Conservation (phyloP, 2,329 filamentous ascomycete species). For the Paracorniculantispora psalliotae region DNA sequence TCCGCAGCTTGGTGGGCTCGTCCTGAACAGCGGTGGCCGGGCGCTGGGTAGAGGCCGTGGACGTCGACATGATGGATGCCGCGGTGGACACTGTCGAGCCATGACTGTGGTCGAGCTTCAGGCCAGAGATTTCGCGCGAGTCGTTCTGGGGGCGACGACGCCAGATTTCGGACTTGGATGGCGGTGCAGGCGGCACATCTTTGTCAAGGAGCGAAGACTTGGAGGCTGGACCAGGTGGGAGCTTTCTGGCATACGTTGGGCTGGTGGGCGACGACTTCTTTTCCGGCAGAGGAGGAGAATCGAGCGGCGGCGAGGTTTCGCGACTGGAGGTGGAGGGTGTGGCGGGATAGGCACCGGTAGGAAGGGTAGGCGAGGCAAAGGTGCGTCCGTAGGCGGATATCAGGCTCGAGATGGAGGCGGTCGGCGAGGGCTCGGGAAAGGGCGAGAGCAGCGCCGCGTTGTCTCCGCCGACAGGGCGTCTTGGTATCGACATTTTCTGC, state of each 20-base stretch:
- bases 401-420: constrained; percentile 49
- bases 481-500: constrained; percentile 17
- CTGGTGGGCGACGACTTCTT: no score
- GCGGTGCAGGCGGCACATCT: constrained; percentile 22
- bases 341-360: constrained; percentile 34
- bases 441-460: constrained; percentile 17
- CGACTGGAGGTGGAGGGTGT: constrained; percentile 23
- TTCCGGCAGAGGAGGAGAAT: constrained; percentile 6
- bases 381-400: constrained; percentile 51
- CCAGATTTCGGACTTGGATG: constrained; percentile 38
- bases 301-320: constrained; percentile 10
- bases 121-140: constrained; percentile 41
- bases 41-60: constrained; percentile 9
- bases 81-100: constrained; percentile 42
- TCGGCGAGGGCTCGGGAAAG: constrained; percentile 33
- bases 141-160: constrained; percentile 46
- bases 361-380: constrained; percentile 38
- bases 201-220: constrained; percentile 11
- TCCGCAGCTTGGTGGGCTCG: constrained; percentile 15
- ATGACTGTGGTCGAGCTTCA: constrained; percentile 45
- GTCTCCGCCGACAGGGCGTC: constrained; percentile 20
- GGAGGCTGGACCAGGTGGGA: background rate
- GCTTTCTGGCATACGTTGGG: background rate
- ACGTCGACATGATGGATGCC: constrained; percentile 10
- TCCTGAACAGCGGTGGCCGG: constrained; percentile 17